phyloP scores from a whole-genome alignment of 164 flowering plant genomes.

The Houttuynia cordata region DNA sequence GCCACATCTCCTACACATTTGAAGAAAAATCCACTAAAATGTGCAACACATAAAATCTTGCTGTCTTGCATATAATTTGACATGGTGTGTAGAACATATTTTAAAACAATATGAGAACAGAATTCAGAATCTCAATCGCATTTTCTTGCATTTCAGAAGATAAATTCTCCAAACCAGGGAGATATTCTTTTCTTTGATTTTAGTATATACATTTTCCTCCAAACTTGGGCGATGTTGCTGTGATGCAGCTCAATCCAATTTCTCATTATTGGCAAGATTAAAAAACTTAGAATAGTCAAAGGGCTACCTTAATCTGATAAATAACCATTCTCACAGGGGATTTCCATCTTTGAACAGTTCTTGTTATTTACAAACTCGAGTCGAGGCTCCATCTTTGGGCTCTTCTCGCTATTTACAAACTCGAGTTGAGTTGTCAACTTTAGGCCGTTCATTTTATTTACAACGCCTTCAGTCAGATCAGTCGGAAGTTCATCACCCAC shows the following conservation, averaged over 20 bases:
- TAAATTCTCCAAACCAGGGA: too few relatives aligned
- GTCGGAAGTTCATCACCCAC: constrained; percentile 19
- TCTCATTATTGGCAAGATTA: background rate
- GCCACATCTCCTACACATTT: background rate
- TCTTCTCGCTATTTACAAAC: constrained; percentile 45
- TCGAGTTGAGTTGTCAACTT: constrained; percentile 20
- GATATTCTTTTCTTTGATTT: too few relatives aligned
- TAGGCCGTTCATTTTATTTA: constrained; percentile 29
- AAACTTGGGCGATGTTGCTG: too few relatives aligned
- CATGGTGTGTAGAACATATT: background rate
- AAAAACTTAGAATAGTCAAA: background rate
- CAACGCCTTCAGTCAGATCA: constrained; percentile 31
- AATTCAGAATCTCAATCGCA: too few relatives aligned
- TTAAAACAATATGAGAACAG: background rate
- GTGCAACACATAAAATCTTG: background rate
- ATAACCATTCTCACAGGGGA: background rate
- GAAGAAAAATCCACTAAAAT: background rate
- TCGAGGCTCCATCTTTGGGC: constrained; percentile 31
- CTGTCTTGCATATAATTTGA: background rate
- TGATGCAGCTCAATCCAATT: background rate
- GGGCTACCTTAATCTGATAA: constrained; percentile 33
- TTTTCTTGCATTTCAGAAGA: too few relatives aligned
- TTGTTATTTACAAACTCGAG: constrained; percentile 24
- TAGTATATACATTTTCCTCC: too few relatives aligned
- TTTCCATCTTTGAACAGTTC: background rate